Conservation (phyloP, 139 green algal species). For the Mychonastes homosphaera region DNA sequence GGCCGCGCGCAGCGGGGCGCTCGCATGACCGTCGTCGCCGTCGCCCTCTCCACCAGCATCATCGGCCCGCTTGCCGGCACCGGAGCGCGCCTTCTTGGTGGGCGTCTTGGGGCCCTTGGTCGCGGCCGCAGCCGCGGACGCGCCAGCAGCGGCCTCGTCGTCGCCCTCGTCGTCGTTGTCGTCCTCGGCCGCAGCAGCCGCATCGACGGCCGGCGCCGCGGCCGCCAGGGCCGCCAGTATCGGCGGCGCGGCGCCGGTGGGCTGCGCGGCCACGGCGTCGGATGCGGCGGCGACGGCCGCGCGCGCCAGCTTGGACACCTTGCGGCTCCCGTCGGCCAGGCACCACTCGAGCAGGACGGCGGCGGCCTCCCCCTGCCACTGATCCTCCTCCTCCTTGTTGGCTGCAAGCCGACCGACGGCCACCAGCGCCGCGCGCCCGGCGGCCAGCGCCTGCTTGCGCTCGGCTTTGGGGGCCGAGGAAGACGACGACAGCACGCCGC, state of each 20-base stretch:
- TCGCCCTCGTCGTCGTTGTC: neutral
- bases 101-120: constrained; percentile 2
- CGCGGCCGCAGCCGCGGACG: neutral
- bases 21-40: neutral
- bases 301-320: constrained; percentile 7
- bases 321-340: constrained; percentile 9
- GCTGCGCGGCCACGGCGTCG: neutral
- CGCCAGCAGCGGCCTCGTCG: neutral
- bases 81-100: neutral
- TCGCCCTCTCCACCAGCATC: constrained; percentile 1
- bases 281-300: constrained; percentile 8
- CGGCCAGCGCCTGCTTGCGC: constrained; percentile 15
- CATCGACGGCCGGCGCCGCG: neutral
- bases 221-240: neutral
- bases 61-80: constrained; percentile 9
- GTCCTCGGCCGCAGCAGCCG: constrained; percentile 8
- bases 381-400: neutral
- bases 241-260: neutral
- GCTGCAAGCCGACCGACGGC: constrained; percentile 7
- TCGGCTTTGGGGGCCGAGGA: constrained; percentile 1
- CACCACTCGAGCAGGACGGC: constrained; percentile 12
- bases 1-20: neutral
- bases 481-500: constrained; percentile 5
- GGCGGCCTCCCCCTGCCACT: constrained; percentile 7
- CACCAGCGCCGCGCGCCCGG: constrained; percentile 15